Percentiles rank a stretch among this genome's conserved stretches.
Evolutionary conservation across 306 rosid species (phyloP).

Genomic region (Luffa aegyptiaca): DNA sequence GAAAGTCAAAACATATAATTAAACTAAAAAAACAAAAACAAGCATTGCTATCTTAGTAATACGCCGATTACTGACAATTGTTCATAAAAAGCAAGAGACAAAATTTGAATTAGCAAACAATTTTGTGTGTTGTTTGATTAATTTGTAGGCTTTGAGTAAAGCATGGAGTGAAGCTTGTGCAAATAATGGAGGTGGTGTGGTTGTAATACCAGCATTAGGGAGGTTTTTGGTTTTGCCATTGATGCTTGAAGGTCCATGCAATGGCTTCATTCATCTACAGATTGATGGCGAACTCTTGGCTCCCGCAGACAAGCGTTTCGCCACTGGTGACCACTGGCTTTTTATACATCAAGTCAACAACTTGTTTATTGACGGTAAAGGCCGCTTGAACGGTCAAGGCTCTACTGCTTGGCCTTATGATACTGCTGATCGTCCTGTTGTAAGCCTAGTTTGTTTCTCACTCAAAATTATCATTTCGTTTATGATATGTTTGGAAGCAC

Average conservation of each 20-base stretch:
- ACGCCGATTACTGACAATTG: no score
- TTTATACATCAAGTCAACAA: constrained; percentile 5
- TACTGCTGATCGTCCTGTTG: constrained; percentile 8
- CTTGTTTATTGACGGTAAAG: constrained; percentile 14
- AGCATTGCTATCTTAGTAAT: no score
- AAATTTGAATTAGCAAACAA: no score
- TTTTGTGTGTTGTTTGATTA: no score
- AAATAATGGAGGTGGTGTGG: neutral
- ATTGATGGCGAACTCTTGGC: no score
- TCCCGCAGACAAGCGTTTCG: neutral
- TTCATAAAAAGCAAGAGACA: no score
- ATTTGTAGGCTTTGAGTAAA: constrained; percentile 8
- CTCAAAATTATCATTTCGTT: no score
- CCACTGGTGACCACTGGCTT: constrained; percentile 19
- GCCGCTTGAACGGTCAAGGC: constrained; percentile 26
- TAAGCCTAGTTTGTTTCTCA: neutral
- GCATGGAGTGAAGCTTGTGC: constrained; percentile 13
- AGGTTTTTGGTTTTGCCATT: constrained; percentile 5
- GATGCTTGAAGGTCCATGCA: constrained; percentile 15
- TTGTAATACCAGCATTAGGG: constrained; percentile 18
- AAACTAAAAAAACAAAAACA: no score
- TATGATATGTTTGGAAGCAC: no score
- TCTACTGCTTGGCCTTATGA: constrained; percentile 14
- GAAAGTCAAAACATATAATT: no score
- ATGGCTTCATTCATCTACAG: neutral